phyloP scores from a whole-genome alignment of 176 grass and related monocot species.

The Oryza officinalis region DNA sequence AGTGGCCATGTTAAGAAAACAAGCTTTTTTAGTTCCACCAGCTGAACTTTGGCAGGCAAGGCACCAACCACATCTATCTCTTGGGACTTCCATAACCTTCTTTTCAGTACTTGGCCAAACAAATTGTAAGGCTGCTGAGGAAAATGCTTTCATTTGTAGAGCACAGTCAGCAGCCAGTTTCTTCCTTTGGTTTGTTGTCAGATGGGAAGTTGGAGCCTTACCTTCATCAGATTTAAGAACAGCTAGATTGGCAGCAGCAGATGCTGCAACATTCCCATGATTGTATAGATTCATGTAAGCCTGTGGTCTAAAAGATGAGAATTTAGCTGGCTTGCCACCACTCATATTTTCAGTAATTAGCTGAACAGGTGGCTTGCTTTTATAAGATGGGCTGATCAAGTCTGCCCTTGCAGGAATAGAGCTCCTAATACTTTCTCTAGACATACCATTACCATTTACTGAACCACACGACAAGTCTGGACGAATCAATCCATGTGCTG shows the following conservation, averaged over 20 bases:
- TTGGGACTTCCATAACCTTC: slow-evolving; percentile 82
- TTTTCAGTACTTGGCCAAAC: slow-evolving; percentile 84
- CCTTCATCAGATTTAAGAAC: slow-evolving; percentile 85
- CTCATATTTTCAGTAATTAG: slow-evolving; percentile 42
- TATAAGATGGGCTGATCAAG: slow-evolving; percentile 35
- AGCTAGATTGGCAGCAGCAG: slow-evolving; percentile 79
- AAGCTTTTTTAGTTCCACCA: slow-evolving; percentile 72
- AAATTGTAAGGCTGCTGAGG: slow-evolving; percentile 70
- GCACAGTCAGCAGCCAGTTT: slow-evolving; percentile 46
- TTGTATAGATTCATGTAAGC: slow-evolving; percentile 89
- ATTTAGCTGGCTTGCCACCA: slow-evolving; percentile 40
- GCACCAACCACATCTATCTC: slow-evolving; percentile 98
- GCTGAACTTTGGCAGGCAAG: slow-evolving; percentile 81
- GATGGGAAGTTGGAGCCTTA: slow-evolving; percentile 55
- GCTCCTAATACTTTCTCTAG: slow-evolving; percentile 33
- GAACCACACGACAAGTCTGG: slow-evolving; percentile 34
- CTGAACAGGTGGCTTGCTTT: slow-evolving; percentile 39
- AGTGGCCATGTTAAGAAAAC: slow-evolving; percentile 85
- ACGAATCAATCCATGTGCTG: slow-evolving; percentile 32
- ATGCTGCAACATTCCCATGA: slow-evolving; percentile 88
- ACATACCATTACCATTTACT: slow-evolving; percentile 39
- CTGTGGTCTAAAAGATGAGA: slow-evolving; percentile 70
- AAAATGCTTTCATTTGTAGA: slow-evolving; percentile 95
- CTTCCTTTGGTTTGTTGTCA: slow-evolving; percentile 61
- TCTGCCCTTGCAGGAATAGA: slow-evolving; percentile 37